Percentiles rank a stretch among this genome's conserved stretches.
phyloP scores from a whole-genome alignment of 2,329 filamentous ascomycete species.

The Pseudopyrenochaeta lycopersici region DNA sequence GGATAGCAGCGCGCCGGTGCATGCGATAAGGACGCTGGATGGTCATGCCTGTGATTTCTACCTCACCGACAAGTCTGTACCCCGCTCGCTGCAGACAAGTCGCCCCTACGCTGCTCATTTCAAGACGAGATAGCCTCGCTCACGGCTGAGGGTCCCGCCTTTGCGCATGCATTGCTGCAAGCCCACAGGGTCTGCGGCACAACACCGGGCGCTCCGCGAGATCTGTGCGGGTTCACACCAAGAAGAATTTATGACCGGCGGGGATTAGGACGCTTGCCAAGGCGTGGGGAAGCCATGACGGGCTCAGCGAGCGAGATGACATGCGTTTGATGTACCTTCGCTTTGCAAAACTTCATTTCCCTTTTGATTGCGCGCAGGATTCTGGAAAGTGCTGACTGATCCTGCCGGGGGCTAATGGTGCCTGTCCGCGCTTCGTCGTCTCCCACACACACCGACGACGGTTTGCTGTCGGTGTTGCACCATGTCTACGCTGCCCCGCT shows the following conservation, averaged over 20 bases:
- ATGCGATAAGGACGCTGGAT: slow-evolving; percentile 34
- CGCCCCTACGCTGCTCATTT: slow-evolving; percentile 3
- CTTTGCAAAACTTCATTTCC: slow-evolving; percentile 25
- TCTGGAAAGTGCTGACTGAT: too few species aligned
- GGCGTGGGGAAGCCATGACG: slow-evolving; percentile 30
- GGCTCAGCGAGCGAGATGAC: slow-evolving; percentile 28
- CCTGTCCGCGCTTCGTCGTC: slow-evolving; percentile 11
- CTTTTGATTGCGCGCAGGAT: slow-evolving; percentile 8
- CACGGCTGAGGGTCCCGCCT: slow-evolving; percentile 10
- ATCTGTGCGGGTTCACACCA: slow-evolving; percentile 17
- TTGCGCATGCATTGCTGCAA: slow-evolving; percentile 12
- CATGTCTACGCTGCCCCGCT: slow-evolving; percentile 24
- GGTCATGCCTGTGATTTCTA: slow-evolving; percentile 19
- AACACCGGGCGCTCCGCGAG: slow-evolving; percentile 15
- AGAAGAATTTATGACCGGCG: slow-evolving; percentile 1
- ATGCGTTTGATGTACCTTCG: slow-evolving; percentile 30
- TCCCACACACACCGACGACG: slow-evolving; percentile 9
- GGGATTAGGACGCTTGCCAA: slow-evolving; percentile 18
- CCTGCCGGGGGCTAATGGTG: too few species aligned
- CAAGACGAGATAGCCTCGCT: slow-evolving; percentile 8
- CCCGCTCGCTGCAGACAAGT: slow-evolving; percentile 25
- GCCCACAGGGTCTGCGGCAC: slow-evolving; percentile 15
- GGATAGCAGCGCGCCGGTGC: slow-evolving; percentile 25
- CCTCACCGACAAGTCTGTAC: slow-evolving; percentile 38
- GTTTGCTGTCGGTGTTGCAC: slow-evolving; percentile 25